A percentile compares a stretch with the other conserved stretches of the same genome.
phyloP scores from a whole-genome alignment of 2,329 filamentous ascomycete species.

The Penicillium sp. region DNA sequence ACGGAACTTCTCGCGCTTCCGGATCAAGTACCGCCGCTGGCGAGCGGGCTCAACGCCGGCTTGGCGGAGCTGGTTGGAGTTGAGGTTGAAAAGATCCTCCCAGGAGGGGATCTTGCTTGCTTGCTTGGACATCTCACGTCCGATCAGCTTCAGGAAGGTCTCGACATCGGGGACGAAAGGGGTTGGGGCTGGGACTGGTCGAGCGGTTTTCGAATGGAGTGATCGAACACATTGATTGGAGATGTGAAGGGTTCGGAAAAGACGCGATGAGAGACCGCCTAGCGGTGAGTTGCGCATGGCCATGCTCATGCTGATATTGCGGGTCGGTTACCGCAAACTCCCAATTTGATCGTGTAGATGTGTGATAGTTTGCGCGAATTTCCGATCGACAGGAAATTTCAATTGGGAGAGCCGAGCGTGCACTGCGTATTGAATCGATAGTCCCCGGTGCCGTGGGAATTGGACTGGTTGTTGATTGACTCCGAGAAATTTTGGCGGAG shows the following conservation, averaged over 20 bases:
- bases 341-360: background rate
- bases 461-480: slow-evolving; percentile 10
- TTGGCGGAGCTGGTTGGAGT: slow-evolving; percentile 74
- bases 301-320: slow-evolving; percentile 25
- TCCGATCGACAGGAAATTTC: background rate
- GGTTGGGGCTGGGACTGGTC: slow-evolving; percentile 67
- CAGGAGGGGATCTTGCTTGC: slow-evolving; percentile 84
- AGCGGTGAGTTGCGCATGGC: slow-evolving; percentile 32
- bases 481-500: slow-evolving; percentile 32
- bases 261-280: slow-evolving; percentile 26
- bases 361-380: background rate
- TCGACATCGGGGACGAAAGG: slow-evolving; percentile 81
- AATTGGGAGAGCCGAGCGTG: background rate
- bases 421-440: background rate
- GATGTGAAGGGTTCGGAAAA: slow-evolving; percentile 25
- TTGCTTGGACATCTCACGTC: slow-evolving; percentile 80
- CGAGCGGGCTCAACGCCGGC: slow-evolving; percentile 85
- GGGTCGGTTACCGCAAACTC: slow-evolving; percentile 3
- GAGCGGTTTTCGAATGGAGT: slow-evolving; percentile 43
- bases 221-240: slow-evolving; percentile 39
- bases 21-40: slow-evolving; percentile 77
- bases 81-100: slow-evolving; percentile 84
- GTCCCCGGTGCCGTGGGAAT: slow-evolving; percentile 5
- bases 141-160: slow-evolving; percentile 89
- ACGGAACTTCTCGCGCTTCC: slow-evolving; percentile 84